Conservation (phyloP, 768 basidiomycete genomes). For the Naganishia randhawae region DNA sequence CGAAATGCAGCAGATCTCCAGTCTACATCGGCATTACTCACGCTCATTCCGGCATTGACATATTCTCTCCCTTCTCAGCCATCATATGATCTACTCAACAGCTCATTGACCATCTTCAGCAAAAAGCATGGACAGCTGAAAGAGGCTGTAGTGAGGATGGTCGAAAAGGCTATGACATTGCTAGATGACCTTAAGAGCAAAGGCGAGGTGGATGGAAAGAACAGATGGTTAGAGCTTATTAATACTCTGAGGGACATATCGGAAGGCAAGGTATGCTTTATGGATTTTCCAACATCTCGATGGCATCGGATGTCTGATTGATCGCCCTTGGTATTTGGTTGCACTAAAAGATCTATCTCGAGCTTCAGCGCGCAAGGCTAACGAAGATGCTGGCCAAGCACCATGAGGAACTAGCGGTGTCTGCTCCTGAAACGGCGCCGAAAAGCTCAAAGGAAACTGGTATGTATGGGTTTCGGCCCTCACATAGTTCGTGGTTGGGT, state of each 20-base stretch:
- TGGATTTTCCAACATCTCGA: background rate
- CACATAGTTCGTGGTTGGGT: background rate
- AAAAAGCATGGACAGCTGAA: slow-evolving; percentile 98
- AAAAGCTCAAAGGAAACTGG: slow-evolving; percentile 14
- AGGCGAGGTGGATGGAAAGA: slow-evolving; percentile 16
- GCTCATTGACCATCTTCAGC: slow-evolving; percentile 69
- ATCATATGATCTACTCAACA: slow-evolving; percentile 71
- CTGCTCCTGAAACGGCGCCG: slow-evolving; percentile 19
- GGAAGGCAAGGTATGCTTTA: slow-evolving; percentile 79
- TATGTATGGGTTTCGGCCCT: background rate
- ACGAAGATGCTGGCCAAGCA: slow-evolving; percentile 80
- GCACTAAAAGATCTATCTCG: slow-evolving; percentile 77
- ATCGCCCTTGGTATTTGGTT: slow-evolving; percentile 7
- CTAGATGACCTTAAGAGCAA: slow-evolving; percentile 67
- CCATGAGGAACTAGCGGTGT: slow-evolving; percentile 64
- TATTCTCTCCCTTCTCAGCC: slow-evolving; percentile 57
- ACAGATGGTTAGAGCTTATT: slow-evolving; percentile 64
- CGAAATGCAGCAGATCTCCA: slow-evolving; percentile 90
- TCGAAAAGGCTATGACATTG: slow-evolving; percentile 79
- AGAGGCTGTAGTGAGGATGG: slow-evolving; percentile 81
- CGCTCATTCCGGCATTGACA: slow-evolving; percentile 40
- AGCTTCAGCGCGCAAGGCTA: slow-evolving; percentile 90
- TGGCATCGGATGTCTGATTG: background rate
- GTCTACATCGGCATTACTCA: slow-evolving; percentile 84
- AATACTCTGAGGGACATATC: slow-evolving; percentile 86